phyloP scores from a whole-genome alignment of 805 yeast genomes.

The Dipodascopsis uninucleata region DNA sequence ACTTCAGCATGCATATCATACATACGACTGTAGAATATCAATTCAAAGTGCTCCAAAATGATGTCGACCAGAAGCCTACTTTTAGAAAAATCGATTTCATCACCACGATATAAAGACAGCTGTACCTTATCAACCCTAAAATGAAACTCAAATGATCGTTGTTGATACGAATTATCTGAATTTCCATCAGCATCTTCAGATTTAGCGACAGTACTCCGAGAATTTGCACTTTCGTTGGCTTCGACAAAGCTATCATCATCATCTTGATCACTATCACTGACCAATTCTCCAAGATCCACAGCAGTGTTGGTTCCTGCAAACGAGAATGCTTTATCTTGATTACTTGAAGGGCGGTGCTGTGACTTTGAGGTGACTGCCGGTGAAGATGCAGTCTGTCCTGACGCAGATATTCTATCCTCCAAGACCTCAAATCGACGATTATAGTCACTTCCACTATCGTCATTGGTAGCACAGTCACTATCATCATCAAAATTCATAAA shows the following conservation, averaged over 20 bases:
- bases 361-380: constrained; percentile 8
- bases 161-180: constrained; percentile 35
- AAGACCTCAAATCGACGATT: no score
- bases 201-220: constrained; percentile 5
- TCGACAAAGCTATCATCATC: constrained; percentile 23
- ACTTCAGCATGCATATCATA: constrained; percentile 64
- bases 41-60: constrained; percentile 58
- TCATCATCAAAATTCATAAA: constrained; percentile 16
- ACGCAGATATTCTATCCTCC: neutral
- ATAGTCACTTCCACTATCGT: no score
- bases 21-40: constrained; percentile 58
- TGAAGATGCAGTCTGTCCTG: constrained; percentile 1
- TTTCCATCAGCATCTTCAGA: constrained; percentile 12
- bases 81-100: constrained; percentile 27
- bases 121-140: constrained; percentile 64
- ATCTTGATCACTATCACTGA: constrained; percentile 31
- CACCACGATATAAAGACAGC: constrained; percentile 61
- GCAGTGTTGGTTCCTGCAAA: constrained; percentile 2
- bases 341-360: no score
- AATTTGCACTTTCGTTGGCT: constrained; percentile 14
- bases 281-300: constrained; percentile 7
- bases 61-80: constrained; percentile 64
- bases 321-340: no score
- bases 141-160: constrained; percentile 66
- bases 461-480: constrained; percentile 1